Base-by-base conservation (phyloP, 2,329 filamentous ascomycete species). In the Aspergillus ochraceus region DNA sequence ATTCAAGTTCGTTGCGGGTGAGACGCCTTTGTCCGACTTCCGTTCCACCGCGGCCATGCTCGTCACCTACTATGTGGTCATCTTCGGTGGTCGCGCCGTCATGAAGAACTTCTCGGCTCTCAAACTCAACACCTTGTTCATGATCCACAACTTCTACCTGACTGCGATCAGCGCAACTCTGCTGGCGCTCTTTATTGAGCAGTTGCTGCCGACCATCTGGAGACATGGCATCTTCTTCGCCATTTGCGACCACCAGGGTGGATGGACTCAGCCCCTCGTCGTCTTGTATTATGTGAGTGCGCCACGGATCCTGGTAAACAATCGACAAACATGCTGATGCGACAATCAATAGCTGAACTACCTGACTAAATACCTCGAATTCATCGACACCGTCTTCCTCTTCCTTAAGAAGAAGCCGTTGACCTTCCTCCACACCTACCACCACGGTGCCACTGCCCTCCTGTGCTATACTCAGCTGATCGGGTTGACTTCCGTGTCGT, bases 321-420 rank as follows among this genome's bases (percentile, higher is more conserved):
- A 36, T 47, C 30, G 54, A 52, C 62, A 57, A 67, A 70, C 81
- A 85, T 70, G 83, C 70, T 14, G 49, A 51, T 20, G 46, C 3
- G 14, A 42, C 4, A 4, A 14, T 42, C 36, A 19, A 29, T 74
- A 97, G 93, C 85, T 98, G 75, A 98, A 96, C 84, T 98, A 98
- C 83, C 86, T 97, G 57, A 98, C 93, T 81, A 98, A 98, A 81
- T 98, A 97, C 80, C 86, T 97, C 68, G 94, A 98, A 80, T 85
- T 98, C 67, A 82, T 98, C 70, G 94, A 98, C 79, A 98, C 94
- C 61, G 88, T 94, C 76, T 98, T 98, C 85, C 84, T 98, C 58
- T 95, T 97, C 83, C 87, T 98, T 77, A 98, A 98, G 89, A 98
- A 98, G 89, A 98, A 98, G 89, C 94, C 94, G 57, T 81, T 97